Conservation (phyloP, 176 grass and related monocot species). For the Raddia guianensis region DNA sequence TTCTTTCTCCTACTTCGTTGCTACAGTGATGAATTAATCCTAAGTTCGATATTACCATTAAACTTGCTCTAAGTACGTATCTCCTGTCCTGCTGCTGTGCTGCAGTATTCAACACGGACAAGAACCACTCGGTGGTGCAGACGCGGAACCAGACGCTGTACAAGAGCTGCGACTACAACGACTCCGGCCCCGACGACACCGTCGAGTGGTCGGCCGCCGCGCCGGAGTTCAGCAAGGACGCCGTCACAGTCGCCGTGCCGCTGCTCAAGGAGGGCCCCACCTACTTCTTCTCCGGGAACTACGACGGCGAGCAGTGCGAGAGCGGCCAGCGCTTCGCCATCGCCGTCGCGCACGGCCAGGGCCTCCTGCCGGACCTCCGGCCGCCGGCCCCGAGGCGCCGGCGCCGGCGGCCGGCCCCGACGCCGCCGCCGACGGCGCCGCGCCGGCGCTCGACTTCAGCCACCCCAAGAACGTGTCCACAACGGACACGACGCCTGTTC, state of each 20-base stretch:
- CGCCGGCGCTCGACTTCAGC: constrained; percentile 52
- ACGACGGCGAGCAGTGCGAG: constrained; percentile 90
- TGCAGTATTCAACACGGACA: constrained; percentile 97
- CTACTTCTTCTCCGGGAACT: constrained; percentile 91
- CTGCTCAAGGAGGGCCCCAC: constrained; percentile 69
- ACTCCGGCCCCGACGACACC: constrained; percentile 70
- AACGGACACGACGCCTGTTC: background rate
- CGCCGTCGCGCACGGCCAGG: constrained; percentile 74
- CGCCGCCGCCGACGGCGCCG: constrained; percentile 22
- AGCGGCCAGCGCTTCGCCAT: constrained; percentile 77
- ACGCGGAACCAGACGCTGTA: constrained; percentile 81
- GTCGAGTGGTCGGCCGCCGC: constrained; percentile 71
- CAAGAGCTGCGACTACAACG: constrained; percentile 77
- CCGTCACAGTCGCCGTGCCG: constrained; percentile 70
- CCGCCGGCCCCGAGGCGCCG: constrained; percentile 43
- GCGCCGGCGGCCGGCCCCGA: constrained; percentile 29
- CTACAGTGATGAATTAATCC: too few relatives aligned
- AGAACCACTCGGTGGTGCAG: constrained; percentile 94
- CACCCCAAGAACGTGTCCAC: constrained; percentile 57
- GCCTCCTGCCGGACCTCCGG: constrained; percentile 80
- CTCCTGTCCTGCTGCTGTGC: background rate
- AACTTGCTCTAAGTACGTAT: too few relatives aligned
- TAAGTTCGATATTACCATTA: too few relatives aligned
- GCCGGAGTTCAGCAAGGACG: constrained; percentile 88
- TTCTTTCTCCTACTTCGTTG: too few relatives aligned